These are phyloP conservation scores for Aspergillus fumigatus DNA, from an alignment of 2,329 filamentous ascomycete species.

Conservation along the genomic window DNA sequence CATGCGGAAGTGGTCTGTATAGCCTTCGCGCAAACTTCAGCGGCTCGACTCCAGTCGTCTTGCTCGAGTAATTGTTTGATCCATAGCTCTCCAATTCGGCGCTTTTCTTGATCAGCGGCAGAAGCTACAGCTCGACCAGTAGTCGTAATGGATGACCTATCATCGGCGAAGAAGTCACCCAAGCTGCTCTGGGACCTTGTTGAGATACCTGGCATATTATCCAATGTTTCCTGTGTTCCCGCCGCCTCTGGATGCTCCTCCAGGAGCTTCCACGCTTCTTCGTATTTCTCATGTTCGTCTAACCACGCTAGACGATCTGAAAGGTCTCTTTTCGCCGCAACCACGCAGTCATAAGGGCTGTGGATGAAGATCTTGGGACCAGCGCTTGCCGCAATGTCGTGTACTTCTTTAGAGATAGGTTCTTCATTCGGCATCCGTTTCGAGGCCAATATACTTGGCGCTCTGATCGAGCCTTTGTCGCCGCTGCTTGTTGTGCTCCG, in stretches of 20 bases:
- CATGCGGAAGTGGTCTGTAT: slow-evolving; percentile 74
- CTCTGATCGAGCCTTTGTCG: slow-evolving; percentile 53
- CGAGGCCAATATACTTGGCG: slow-evolving; percentile 50
- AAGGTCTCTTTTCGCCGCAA: slow-evolving; percentile 82
- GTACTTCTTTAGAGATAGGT: slow-evolving; percentile 36
- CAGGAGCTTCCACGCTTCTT: slow-evolving; percentile 82
- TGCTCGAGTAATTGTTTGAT: slow-evolving; percentile 75
- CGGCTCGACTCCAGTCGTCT: slow-evolving; percentile 72
- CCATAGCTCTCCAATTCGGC: slow-evolving; percentile 89
- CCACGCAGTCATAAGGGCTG: slow-evolving; percentile 93
- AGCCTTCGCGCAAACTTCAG: slow-evolving; percentile 75
- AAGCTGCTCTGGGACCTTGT: slow-evolving; percentile 42
- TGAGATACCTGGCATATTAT: slow-evolving; percentile 28
- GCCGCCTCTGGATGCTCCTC: slow-evolving; percentile 77
- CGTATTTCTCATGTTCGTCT: slow-evolving; percentile 72
- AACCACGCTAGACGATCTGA: slow-evolving; percentile 84
- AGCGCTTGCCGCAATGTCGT: slow-evolving; percentile 49
- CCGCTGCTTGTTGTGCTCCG: slow-evolving; percentile 52
- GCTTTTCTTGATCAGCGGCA: slow-evolving; percentile 77
- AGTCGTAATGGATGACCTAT: slow-evolving; percentile 59
- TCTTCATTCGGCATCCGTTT: slow-evolving; percentile 46
- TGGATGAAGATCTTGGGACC: slow-evolving; percentile 87
- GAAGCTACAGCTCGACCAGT: slow-evolving; percentile 57
- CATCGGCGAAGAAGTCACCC: slow-evolving; percentile 70
- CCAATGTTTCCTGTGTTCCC: slow-evolving; percentile 35